Conservation (phyloP, 2,329 filamentous ascomycete species). For the Nakataea oryzae region DNA sequence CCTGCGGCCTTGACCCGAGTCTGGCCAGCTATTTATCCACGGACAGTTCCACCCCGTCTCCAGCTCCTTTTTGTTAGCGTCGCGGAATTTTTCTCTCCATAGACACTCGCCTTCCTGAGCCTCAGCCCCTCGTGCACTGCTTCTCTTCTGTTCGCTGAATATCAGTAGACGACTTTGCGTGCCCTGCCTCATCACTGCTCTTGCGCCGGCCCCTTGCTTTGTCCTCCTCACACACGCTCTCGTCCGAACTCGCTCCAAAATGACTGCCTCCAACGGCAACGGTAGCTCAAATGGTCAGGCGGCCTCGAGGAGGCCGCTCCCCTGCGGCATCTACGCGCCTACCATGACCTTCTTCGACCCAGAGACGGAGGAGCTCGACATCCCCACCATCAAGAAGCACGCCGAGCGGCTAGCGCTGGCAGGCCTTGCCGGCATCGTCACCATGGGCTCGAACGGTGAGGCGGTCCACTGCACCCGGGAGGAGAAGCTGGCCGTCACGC, state of each 20-base stretch:
- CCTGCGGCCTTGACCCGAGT: slow-evolving; percentile 10
- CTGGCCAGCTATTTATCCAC: slow-evolving; percentile 17
- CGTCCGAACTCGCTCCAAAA: slow-evolving; percentile 10
- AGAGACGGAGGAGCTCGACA: slow-evolving; percentile 75
- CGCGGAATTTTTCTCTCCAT: slow-evolving; percentile 24
- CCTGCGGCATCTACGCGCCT: slow-evolving; percentile 76
- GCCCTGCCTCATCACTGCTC: neutral
- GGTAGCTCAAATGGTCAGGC: slow-evolving; percentile 18
- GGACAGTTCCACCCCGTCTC: slow-evolving; percentile 16
- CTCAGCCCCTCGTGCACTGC: neutral
- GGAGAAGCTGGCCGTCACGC: slow-evolving; percentile 66
- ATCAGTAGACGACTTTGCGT: neutral
- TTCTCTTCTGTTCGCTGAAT: neutral
- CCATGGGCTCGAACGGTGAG: slow-evolving; percentile 87
- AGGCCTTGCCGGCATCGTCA: slow-evolving; percentile 72
- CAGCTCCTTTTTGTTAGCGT: slow-evolving; percentile 8
- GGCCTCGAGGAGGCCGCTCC: slow-evolving; percentile 45
- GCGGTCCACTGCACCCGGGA: slow-evolving; percentile 72
- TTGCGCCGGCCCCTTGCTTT: neutral
- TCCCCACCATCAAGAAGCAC: slow-evolving; percentile 69
- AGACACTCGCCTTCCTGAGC: slow-evolving; percentile 7
- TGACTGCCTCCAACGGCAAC: slow-evolving; percentile 23
- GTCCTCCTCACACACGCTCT: neutral
- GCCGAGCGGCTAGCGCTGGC: slow-evolving; percentile 66
- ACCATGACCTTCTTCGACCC: slow-evolving; percentile 87